Base-by-base conservation (phyloP, 129 eudicot species). In the Artemisia argyi region DNA sequence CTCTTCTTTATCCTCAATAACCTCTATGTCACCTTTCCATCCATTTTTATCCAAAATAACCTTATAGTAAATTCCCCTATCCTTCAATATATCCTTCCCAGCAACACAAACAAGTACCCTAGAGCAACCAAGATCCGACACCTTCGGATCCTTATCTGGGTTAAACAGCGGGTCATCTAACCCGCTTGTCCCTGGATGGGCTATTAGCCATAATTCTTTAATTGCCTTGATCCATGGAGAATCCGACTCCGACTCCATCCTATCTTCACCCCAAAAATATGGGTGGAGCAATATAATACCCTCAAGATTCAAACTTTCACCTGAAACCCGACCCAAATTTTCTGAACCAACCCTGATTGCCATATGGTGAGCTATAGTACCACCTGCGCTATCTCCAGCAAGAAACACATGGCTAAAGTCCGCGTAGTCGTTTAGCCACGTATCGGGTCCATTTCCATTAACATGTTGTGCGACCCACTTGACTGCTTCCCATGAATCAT, bases 401-500 rank as follows among this genome's bases (percentile, higher is more conserved):
- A 87, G 52, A 20, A 70, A 86, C 30, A 89, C 70, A 0, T 44
- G 30, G 0, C 9, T 12, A 12, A 83, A 72, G 42, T 89, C 87
- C 0, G 78, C 79, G 9, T 72, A 61, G 0, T 65, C 69, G 35
- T 75, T 69, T 12, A 88, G 46, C 83, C 90, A 73, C 0, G 69
- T 7, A n/a, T 89, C 83, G 0, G 81, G 67, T 0, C 82, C 83
- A 17, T 17, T 55, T 6, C 79, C 57, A 13, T 48, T 28, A 7
- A 60, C 32, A 47, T 85, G 90, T 7, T 84, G 60, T 10, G 69
- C 69, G 73, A 78, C 87, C 96, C 96, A 89, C 22, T 78, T 83
- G 46, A 86, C 61, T 2, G 76, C 91, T 17, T 73, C 80, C 91
- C 96, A 89, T 0, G 91, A 76, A 69, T 89, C 96, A 5, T 81